Conservation (phyloP, 192 early-diverging fungal genomes). For the Backusella psychrophila region DNA sequence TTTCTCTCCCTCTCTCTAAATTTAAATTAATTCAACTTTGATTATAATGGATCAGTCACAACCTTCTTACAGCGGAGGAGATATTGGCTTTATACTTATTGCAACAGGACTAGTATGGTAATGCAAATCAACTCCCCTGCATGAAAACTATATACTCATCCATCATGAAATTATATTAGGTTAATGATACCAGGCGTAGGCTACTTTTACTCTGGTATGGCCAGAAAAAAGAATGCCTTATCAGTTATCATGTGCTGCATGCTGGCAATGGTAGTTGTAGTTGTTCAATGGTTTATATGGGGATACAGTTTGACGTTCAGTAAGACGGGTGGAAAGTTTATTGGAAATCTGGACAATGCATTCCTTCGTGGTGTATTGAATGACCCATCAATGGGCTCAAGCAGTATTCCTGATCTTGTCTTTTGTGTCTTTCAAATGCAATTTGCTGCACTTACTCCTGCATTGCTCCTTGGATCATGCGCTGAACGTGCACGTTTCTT, state of each 20-base stretch:
- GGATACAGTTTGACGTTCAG: conserved; percentile 92
- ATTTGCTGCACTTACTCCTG: conserved; percentile 91
- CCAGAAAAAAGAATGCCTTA: conserved; percentile 88
- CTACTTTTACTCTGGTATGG: conserved; percentile 95
- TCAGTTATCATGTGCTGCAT: conserved; percentile 85
- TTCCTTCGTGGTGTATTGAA: conserved; percentile 59
- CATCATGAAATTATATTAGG: not conserved
- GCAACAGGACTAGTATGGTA: conserved; percentile 77
- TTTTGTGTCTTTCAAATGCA: conserved; percentile 86
- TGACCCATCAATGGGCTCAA: conserved; percentile 52
- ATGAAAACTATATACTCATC: not conserved
- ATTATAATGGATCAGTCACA: not conserved
- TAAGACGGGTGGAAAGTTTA: conserved; percentile 67
- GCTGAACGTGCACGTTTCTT: conserved; percentile 87
- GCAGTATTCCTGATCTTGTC: conserved; percentile 71
- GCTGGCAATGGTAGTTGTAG: conserved; percentile 80
- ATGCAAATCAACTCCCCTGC: not conserved
- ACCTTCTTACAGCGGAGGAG: conserved; percentile 35
- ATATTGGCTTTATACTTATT: conserved; percentile 69
- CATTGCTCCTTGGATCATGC: conserved; percentile 70
- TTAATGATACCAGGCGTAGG: conserved; percentile 96
- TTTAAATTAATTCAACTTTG: not conserved
- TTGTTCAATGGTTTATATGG: conserved; percentile 88
- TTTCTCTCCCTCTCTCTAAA: not conserved
- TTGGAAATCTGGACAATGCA: conserved; percentile 80